Evolutionary conservation across 2,329 filamentous ascomycete genomes (phyloP).

Genomic region (Diplodia seriata): DNA sequence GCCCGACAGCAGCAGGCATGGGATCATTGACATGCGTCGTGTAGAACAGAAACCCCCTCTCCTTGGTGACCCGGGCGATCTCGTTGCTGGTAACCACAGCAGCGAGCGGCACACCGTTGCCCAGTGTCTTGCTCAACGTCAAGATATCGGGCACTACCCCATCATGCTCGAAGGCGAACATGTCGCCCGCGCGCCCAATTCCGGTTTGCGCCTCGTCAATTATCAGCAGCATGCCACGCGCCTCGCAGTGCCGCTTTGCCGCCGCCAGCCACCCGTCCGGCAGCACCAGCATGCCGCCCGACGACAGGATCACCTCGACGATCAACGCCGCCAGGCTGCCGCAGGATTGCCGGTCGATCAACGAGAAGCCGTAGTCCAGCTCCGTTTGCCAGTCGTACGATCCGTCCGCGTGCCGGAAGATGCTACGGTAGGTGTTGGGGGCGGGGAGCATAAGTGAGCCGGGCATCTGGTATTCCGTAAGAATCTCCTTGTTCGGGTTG

Average conservation of each 20-base stretch:
- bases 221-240: constrained; percentile 46
- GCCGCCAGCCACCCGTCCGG: constrained; percentile 65
- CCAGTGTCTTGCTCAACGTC: constrained; percentile 66
- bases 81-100: constrained; percentile 63
- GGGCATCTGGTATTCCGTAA: constrained; percentile 51
- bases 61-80: constrained; percentile 58
- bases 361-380: constrained; percentile 66
- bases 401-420: constrained; percentile 65
- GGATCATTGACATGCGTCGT: constrained; percentile 71
- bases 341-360: constrained; percentile 66
- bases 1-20: constrained; percentile 64
- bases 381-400: constrained; percentile 71
- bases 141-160: constrained; percentile 60
- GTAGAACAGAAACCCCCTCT: constrained; percentile 62
- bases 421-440: constrained; percentile 67
- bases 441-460: constrained; percentile 65
- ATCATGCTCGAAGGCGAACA: constrained; percentile 39
- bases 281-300: constrained; percentile 66
- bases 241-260: constrained; percentile 54
- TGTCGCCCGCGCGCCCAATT: constrained; percentile 45
- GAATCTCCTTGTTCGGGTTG: no score
- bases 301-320: constrained; percentile 66
- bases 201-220: constrained; percentile 49
- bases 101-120: constrained; percentile 65
- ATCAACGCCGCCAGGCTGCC: constrained; percentile 70